Conservation (phyloP, 78 protist genomes). For the Creolimax fragrantissima region DNA sequence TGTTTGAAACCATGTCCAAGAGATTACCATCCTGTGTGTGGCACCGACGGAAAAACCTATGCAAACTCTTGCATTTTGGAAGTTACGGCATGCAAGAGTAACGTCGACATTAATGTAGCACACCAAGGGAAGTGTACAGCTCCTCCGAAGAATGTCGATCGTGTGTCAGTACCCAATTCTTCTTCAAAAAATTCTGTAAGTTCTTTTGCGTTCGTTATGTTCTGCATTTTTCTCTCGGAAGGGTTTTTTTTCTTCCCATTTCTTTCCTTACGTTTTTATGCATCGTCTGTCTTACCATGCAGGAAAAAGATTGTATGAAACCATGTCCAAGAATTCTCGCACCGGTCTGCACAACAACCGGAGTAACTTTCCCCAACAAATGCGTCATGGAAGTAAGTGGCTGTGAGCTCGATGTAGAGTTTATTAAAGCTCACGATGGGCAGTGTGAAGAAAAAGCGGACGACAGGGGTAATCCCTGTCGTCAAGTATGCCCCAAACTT, state of each 20-base stretch:
- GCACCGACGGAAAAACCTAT: slow-evolving; percentile 1
- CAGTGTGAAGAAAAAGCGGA: not conserved
- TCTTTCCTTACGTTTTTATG: too few relatives aligned
- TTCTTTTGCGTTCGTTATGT: too few relatives aligned
- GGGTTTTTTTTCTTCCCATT: too few relatives aligned
- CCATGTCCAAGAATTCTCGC: not conserved
- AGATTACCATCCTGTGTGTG: slow-evolving; percentile 18
- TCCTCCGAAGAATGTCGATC: too few relatives aligned
- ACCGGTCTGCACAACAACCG: slow-evolving; percentile 17
- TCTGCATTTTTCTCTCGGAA: too few relatives aligned
- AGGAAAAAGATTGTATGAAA: too few relatives aligned
- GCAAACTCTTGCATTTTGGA: not conserved
- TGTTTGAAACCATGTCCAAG: not conserved
- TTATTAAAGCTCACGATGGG: not conserved
- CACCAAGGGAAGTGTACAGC: not conserved
- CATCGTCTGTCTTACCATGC: too few relatives aligned
- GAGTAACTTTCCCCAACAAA: not conserved
- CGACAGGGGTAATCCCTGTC: not conserved
- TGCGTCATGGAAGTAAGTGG: not conserved
- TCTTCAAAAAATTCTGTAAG: too few relatives aligned
- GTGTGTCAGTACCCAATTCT: too few relatives aligned
- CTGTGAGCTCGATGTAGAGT: not conserved
- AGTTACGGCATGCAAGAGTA: not conserved
- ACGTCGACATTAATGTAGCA: not conserved
- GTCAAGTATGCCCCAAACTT: not conserved